These are phyloP conservation scores for Eucalyptus caleyi DNA, from an alignment of 345 rosid genomes.

Conservation along the genomic window DNA sequence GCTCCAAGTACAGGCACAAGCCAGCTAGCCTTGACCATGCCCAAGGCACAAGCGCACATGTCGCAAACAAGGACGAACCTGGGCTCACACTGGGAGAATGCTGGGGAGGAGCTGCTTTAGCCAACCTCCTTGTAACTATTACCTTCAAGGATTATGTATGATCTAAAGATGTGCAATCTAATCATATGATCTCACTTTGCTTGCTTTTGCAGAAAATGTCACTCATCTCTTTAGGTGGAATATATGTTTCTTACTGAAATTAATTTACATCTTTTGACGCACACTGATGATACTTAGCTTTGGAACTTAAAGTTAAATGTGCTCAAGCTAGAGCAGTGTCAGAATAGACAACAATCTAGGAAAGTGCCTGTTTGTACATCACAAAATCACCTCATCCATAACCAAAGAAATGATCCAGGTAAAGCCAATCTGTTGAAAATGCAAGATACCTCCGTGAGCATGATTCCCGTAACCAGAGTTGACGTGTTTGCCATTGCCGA, in stretches of 20 bases:
- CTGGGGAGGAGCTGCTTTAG: too few relatives aligned
- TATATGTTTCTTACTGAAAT: not conserved
- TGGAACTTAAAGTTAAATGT: not conserved
- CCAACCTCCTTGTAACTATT: not conserved
- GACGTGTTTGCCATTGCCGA: not conserved
- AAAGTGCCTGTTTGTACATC: not conserved
- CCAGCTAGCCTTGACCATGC: too few relatives aligned
- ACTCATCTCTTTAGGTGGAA: not conserved
- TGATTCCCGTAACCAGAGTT: not conserved
- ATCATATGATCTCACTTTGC: not conserved
- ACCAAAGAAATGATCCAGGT: not conserved
- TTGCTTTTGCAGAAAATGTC: not conserved
- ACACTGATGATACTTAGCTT: not conserved
- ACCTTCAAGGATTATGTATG: not conserved
- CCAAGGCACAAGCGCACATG: rapidly evolving
- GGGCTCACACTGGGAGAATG: too few relatives aligned
- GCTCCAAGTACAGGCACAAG: too few relatives aligned
- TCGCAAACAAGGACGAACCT: too few relatives aligned
- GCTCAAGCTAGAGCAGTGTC: not conserved
- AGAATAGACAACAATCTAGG: too few relatives aligned
- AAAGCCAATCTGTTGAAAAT: not conserved
- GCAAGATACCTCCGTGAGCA: not conserved
- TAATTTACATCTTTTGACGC: too few relatives aligned
- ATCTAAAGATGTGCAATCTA: not conserved
- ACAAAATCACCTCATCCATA: not conserved